phyloP scores from a whole-genome alignment of 73 alveolate species.

The Paramecium octaurelia region DNA sequence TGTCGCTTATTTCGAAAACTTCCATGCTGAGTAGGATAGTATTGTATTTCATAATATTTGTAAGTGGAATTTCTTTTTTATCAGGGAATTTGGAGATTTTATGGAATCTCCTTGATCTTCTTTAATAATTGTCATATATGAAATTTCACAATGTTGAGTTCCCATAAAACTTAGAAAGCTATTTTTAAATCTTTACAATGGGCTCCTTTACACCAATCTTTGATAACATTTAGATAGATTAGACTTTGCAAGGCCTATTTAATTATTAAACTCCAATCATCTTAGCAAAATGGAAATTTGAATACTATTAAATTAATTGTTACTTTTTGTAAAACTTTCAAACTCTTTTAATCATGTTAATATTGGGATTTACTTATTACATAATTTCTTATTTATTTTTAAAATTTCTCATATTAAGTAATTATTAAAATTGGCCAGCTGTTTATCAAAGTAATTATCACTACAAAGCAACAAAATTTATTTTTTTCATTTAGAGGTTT shows the following conservation, averaged over 20 bases:
- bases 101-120: not conserved
- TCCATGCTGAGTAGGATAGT: not conserved
- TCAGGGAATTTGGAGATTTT: not conserved
- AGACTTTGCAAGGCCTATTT: too few relatives aligned
- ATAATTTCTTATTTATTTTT: not conserved
- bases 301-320: not conserved
- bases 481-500: too few relatives aligned
- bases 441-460: too few relatives aligned
- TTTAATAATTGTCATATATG: not conserved
- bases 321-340: not conserved
- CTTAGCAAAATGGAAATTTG: not conserved
- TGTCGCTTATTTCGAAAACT: not conserved
- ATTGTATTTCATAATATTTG: not conserved
- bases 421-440: not conserved
- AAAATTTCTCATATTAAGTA: too few relatives aligned
- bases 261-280: not conserved
- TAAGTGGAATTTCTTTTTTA: not conserved
- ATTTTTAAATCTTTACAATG: not conserved
- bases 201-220: not conserved
- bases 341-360: not conserved
- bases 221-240: not conserved
- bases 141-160: not conserved
- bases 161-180: not conserved
- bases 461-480: not conserved
- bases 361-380: not conserved